A percentile compares a stretch with the other conserved stretches of the same genome.
phyloP scores from a whole-genome alignment of 1,139 yeast species.

The Meyerozyma sp. region DNA sequence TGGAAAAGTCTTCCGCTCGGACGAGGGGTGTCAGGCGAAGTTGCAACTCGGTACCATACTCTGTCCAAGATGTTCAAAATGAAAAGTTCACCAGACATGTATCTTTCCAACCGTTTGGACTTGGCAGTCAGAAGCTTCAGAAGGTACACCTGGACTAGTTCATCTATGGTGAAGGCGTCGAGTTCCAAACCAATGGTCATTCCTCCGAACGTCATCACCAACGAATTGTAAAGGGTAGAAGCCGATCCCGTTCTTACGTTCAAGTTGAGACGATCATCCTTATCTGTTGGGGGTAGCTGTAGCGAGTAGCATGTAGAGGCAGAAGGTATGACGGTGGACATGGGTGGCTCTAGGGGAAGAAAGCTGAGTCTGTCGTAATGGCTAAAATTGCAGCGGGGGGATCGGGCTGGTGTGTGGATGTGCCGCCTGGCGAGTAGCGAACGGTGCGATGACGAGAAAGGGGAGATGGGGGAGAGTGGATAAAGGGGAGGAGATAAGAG shows the following conservation, averaged over 20 bases:
- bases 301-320: slow-evolving; percentile 46
- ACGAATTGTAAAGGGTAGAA: slow-evolving; percentile 49
- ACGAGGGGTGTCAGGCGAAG: slow-evolving; percentile 12
- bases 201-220: slow-evolving; percentile 65
- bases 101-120: slow-evolving; percentile 29
- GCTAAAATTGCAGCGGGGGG: neutral
- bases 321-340: slow-evolving; percentile 45
- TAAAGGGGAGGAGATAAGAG: too few relatives aligned
- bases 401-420: neutral
- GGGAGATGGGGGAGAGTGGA: neutral
- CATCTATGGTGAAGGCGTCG: slow-evolving; percentile 27
- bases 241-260: slow-evolving; percentile 67
- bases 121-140: slow-evolving; percentile 22
- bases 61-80: slow-evolving; percentile 53
- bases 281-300: slow-evolving; percentile 41
- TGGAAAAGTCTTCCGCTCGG: slow-evolving; percentile 60
- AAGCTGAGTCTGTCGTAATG: neutral
- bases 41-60: slow-evolving; percentile 44
- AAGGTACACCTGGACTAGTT: slow-evolving; percentile 21
- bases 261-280: slow-evolving; percentile 44
- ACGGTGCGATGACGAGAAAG: neutral
- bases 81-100: slow-evolving; percentile 53
- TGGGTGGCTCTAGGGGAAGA: slow-evolving; percentile 7
- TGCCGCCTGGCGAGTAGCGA: neutral
- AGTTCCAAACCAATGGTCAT: slow-evolving; percentile 54